These are phyloP conservation scores for Funneliformis mosseae DNA, from an alignment of 192 early-diverging fungal genomes.

Conservation along the genomic window DNA sequence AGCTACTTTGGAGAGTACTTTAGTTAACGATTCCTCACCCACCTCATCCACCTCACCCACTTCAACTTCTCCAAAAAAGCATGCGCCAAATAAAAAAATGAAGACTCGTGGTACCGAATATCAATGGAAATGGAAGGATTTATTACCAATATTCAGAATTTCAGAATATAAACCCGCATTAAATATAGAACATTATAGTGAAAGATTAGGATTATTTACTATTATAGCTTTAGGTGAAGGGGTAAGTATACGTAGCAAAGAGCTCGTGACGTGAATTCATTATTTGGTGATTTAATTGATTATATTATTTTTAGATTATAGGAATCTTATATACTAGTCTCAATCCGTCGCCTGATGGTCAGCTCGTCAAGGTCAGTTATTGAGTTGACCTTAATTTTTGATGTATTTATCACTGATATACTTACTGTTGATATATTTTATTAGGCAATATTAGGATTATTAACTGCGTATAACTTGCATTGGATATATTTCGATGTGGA, in stretches of 20 bases:
- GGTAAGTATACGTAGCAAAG: constrained; percentile 28
- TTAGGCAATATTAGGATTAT: constrained; percentile 38
- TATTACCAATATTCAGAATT: neutral
- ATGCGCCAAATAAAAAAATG: constrained; percentile 18
- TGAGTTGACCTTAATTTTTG: no score
- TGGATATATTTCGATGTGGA: constrained; percentile 51
- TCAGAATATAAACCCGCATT: constrained; percentile 37
- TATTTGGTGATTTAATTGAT: neutral
- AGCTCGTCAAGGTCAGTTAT: constrained; percentile 32
- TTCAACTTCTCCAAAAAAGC: neutral
- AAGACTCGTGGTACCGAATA: constrained; percentile 25
- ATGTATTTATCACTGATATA: neutral
- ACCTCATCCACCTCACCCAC: neutral
- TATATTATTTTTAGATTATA: constrained; percentile 23
- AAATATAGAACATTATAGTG: constrained; percentile 47
- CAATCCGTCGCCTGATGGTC: constrained; percentile 19
- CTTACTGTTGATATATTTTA: neutral
- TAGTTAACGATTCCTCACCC: neutral
- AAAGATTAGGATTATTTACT: constrained; percentile 41
- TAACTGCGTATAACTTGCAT: constrained; percentile 43
- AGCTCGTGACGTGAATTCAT: neutral
- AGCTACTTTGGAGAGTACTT: neutral
- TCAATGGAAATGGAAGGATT: constrained; percentile 31
- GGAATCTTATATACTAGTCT: constrained; percentile 34
- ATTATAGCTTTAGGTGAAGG: constrained; percentile 43